Base-by-base conservation (phyloP, 768 basidiomycete species). In the Hirschioporus abietinus region DNA sequence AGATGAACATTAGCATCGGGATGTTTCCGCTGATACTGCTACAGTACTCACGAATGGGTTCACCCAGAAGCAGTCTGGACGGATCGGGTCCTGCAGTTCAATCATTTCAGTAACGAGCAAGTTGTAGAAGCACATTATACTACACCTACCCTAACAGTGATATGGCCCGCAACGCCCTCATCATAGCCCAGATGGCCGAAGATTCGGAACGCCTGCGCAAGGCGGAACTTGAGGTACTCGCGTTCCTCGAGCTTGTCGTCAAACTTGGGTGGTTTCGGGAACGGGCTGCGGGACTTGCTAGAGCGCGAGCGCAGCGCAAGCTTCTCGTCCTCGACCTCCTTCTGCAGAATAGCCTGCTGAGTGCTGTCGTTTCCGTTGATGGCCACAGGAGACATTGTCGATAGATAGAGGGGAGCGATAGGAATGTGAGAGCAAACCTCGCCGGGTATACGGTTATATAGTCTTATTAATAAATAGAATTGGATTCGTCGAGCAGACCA, bases 111-210 rank as follows among this genome's bases (percentile, higher is more conserved):
- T 17, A 20, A 42, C 58, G 36, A n/a, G 17, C 60, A 23, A 35
- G 75, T 24, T 18, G 71, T 52, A 73, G 66, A 10, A 24, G 18
- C 8, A 36, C 12, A 23, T 23, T 24, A 27, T 23, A 20, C 35
- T 23, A 20, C 35, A 64, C 68, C 27, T 52, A 72, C 74, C 35
- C 82, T 78, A 36, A 83, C 80, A 27, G 84, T 84, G 67, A 85
- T 84, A 69, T 84, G 83, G 0, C 83, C 83, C 18, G 83, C 81
- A 34, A 81, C 75, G 35, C 82, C 83, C 68, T 84, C 81, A 60
- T 79, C 80, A 67, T 79, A 84, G 24, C 82, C 83, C 27, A 78
- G 71, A 63, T 80, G 70, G 23, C 70, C 81, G 67, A 83, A 81
- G 63, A 83, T 80, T 52, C 82, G 75, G 72, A 79, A 80, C 1